Percentiles rank a stretch among this genome's conserved stretches.
Evolutionary conservation across 176 grass and related monocot genomes (phyloP).

Genomic region (Lolium rigidum): DNA sequence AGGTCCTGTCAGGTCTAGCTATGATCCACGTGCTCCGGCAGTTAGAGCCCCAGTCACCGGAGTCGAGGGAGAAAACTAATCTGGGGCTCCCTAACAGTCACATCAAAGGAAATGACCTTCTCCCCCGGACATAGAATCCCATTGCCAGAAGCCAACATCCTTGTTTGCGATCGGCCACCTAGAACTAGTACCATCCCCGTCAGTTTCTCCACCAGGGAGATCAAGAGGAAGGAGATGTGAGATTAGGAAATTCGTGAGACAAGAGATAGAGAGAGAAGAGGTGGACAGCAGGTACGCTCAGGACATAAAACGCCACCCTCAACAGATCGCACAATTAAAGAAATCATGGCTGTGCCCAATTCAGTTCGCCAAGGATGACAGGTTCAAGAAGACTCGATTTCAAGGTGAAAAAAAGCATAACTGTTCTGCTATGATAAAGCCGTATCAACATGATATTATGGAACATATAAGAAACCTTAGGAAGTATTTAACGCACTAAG

Average conservation of each 20-base stretch:
- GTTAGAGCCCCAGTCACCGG: background rate
- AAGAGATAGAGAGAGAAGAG: background rate
- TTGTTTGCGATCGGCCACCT: background rate
- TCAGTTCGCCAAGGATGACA: slow-evolving; percentile 23
- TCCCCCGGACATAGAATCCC: background rate
- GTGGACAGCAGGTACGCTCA: background rate
- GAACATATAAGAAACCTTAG: background rate
- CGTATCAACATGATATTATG: slow-evolving; percentile 17
- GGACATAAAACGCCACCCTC: background rate
- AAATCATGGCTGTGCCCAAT: background rate
- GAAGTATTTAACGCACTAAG: background rate
- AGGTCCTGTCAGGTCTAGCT: background rate
- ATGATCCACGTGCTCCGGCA: background rate
- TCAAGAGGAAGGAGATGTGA: background rate
- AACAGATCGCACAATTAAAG: background rate
- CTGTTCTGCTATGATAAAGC: background rate
- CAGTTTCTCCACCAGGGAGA: background rate
- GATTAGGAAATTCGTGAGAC: background rate
- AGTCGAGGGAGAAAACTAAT: background rate
- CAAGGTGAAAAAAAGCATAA: background rate
- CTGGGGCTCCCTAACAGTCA: background rate
- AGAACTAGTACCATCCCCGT: background rate
- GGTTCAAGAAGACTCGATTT: background rate
- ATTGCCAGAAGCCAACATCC: background rate
- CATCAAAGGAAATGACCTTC: background rate